Conservation (phyloP, 352 stramenopile species). For the Phytophthora kernoviae region DNA sequence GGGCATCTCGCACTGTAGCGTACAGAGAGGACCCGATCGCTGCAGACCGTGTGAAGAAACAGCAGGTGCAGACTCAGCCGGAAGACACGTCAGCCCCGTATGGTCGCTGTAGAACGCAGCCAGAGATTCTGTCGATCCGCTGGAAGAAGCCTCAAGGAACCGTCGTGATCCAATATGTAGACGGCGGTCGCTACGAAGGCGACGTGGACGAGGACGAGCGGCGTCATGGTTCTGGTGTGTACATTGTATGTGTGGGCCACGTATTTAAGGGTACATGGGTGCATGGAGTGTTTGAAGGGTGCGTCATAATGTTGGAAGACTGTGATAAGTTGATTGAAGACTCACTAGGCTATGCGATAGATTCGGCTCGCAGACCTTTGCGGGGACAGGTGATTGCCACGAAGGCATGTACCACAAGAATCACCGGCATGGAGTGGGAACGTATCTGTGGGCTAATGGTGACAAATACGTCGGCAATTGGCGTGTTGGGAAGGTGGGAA, state of each 20-base stretch:
- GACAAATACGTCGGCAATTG: constrained; percentile 91
- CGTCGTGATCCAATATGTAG: constrained; percentile 58
- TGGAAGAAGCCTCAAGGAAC: constrained; percentile 48
- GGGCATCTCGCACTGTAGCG: constrained; percentile 27
- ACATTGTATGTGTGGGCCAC: constrained; percentile 59
- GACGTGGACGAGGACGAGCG: constrained; percentile 47
- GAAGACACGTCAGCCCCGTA: constrained; percentile 6
- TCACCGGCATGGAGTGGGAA: constrained; percentile 81
- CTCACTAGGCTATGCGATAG: constrained; percentile 28
- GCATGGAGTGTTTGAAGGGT: constrained; percentile 85
- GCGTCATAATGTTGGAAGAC: constrained; percentile 18
- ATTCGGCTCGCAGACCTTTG: constrained; percentile 86
- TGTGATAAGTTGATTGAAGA: background rate
- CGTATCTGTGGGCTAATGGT: constrained; percentile 89
- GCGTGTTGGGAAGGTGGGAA: constrained; percentile 67
- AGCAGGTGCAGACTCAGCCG: constrained; percentile 17
- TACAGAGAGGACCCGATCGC: constrained; percentile 29
- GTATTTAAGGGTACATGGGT: constrained; percentile 85
- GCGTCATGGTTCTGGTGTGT: constrained; percentile 67
- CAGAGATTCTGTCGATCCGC: constrained; percentile 58
- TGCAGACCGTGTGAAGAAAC: constrained; percentile 21
- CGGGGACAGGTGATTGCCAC: constrained; percentile 78
- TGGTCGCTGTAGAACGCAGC: constrained; percentile 18
- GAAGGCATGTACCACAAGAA: constrained; percentile 90
- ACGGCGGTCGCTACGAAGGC: constrained; percentile 74